Conservation (phyloP, 1,139 yeast species). For the Taiozyma sp. region DNA sequence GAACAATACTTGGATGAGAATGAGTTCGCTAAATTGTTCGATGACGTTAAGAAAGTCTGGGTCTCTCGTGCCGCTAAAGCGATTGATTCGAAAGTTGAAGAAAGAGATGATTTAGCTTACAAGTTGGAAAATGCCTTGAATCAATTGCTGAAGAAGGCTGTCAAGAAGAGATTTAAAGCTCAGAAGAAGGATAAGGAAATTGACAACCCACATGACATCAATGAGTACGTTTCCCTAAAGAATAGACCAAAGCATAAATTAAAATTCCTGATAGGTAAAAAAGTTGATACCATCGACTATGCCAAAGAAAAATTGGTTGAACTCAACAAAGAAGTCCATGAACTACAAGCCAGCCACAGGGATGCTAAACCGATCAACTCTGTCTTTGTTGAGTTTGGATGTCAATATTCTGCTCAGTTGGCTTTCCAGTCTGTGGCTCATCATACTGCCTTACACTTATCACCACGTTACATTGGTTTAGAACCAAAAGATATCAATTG, state of each 20-base stretch:
- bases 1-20: slow-evolving; percentile 58
- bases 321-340: slow-evolving; percentile 59
- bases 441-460: slow-evolving; percentile 58
- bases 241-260: slow-evolving; percentile 72
- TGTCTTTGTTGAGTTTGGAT: slow-evolving; percentile 80
- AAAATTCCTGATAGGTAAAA: slow-evolving; percentile 69
- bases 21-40: slow-evolving; percentile 58
- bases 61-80: slow-evolving; percentile 65
- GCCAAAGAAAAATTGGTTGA: slow-evolving; percentile 63
- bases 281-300: slow-evolving; percentile 79
- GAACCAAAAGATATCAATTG: slow-evolving; percentile 84
- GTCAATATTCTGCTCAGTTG: slow-evolving; percentile 83
- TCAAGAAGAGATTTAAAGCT: slow-evolving; percentile 57
- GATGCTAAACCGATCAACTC: slow-evolving; percentile 47
- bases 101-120: slow-evolving; percentile 57
- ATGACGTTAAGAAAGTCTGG: slow-evolving; percentile 69
- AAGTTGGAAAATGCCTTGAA: slow-evolving; percentile 71
- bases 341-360: slow-evolving; percentile 53
- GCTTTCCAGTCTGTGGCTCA: slow-evolving; percentile 81
- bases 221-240: slow-evolving; percentile 65
- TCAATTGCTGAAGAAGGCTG: slow-evolving; percentile 52
- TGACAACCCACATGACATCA: slow-evolving; percentile 42
- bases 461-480: slow-evolving; percentile 60
- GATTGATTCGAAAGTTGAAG: slow-evolving; percentile 51
- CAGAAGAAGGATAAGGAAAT: slow-evolving; percentile 41